Percentiles rank a stretch among this genome's conserved stretches.
phyloP scores from a whole-genome alignment of 306 rosid genomes.

The Cucurbita ficifolia region DNA sequence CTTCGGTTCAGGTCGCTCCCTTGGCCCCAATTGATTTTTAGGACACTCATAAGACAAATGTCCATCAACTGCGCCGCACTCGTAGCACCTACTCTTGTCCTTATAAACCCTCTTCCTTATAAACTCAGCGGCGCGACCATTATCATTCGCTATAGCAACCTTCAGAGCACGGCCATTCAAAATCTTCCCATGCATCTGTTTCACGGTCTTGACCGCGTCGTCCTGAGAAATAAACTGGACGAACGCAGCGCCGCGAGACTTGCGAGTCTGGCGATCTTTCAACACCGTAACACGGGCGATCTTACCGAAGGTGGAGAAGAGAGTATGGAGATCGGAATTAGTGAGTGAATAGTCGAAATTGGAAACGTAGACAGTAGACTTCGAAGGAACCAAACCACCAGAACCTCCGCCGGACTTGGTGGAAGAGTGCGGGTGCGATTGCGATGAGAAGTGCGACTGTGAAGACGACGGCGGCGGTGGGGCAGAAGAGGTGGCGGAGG shows the following conservation, averaged over 20 bases:
- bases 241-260: conserved; percentile 77
- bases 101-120: conserved; percentile 49
- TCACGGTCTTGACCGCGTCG: conserved; percentile 41
- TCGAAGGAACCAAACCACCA: conserved; percentile 61
- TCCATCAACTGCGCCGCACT: conserved; percentile 55
- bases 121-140: conserved; percentile 78
- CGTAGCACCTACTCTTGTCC: conserved; percentile 68
- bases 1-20: conserved; percentile 49
- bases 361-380: conserved; percentile 70
- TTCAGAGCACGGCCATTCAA: conserved; percentile 60
- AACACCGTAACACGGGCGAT: conserved; percentile 81
- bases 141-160: conserved; percentile 72
- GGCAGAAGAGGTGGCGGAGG: conserved; percentile 24
- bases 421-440: not conserved
- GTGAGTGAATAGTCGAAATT: conserved; percentile 73
- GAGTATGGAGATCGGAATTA: conserved; percentile 84
- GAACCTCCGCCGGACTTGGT: conserved; percentile 9
- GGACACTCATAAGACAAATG: conserved; percentile 84
- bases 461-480: not conserved
- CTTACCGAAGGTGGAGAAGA: conserved; percentile 70
- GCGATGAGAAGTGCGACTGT: not conserved
- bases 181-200: conserved; percentile 40
- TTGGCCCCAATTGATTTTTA: conserved; percentile 52
- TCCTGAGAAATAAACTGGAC: conserved; percentile 61
- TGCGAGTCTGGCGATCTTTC: conserved; percentile 74